A percentile compares a stretch with the other conserved stretches of the same genome.
These are phyloP conservation scores for Carex scoparia DNA, from an alignment of 176 grass and related monocot species.

Conservation along the genomic window DNA sequence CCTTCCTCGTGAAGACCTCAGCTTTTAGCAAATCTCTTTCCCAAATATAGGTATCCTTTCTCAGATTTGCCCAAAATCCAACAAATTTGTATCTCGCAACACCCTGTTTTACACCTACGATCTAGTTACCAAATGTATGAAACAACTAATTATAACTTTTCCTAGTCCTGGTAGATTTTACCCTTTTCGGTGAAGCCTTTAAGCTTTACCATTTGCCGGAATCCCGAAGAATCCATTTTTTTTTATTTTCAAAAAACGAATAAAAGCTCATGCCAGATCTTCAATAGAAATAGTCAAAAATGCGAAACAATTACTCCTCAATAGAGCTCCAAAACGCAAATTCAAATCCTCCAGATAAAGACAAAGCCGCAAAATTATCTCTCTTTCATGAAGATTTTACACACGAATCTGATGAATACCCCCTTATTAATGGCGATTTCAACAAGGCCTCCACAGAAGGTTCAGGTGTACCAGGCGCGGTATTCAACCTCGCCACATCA, in stretches of 20 bases:
- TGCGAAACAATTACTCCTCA: constrained; percentile 65
- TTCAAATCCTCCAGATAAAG: constrained; percentile 24
- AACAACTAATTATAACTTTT: background rate
- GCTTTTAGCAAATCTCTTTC: background rate
- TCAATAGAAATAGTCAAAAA: constrained; percentile 22
- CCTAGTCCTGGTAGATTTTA: background rate
- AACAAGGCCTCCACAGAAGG: constrained; percentile 25
- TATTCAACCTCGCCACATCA: constrained; percentile 95
- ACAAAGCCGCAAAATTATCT: constrained; percentile 14
- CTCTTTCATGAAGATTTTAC: constrained; percentile 36
- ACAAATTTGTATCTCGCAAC: background rate
- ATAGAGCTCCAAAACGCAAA: constrained; percentile 51
- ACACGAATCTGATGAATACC: constrained; percentile 54
- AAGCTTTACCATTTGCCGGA: background rate
- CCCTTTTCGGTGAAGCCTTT: background rate
- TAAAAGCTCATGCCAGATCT: constrained; percentile 6
- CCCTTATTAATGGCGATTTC: constrained; percentile 54
- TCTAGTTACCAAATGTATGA: background rate
- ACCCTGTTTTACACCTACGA: background rate
- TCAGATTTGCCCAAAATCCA: background rate
- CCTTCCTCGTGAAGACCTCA: background rate
- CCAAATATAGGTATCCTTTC: background rate
- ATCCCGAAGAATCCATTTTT: background rate
- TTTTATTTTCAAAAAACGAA: background rate
- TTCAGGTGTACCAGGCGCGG: constrained; percentile 51